Evolutionary conservation across 148 eudicot species (phyloP).

Genomic region (Dysphania ambrosioides): DNA sequence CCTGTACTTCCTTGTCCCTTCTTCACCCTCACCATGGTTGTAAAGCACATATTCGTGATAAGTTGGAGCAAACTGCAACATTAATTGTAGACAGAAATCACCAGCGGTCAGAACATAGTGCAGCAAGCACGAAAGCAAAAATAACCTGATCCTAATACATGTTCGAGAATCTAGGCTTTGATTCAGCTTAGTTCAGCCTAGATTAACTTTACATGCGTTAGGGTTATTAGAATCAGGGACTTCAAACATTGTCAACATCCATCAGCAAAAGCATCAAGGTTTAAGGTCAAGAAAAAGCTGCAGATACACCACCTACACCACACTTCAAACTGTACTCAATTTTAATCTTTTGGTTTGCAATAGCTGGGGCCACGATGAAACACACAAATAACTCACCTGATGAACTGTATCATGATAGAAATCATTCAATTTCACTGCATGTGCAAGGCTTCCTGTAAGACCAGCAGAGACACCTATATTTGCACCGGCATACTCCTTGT

Average conservation of each 20-base stretch:
- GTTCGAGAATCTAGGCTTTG: too few relatives aligned
- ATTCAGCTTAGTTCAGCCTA: too few relatives aligned
- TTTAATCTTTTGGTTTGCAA: neutral
- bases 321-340: neutral
- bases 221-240: neutral
- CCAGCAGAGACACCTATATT: slow-evolving; percentile 73
- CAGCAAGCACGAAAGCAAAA: slow-evolving; percentile 2
- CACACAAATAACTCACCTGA: slow-evolving; percentile 51
- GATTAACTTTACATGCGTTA: too few relatives aligned
- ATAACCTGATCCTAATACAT: neutral
- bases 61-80: slow-evolving; percentile 89
- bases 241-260: neutral
- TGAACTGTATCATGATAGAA: slow-evolving; percentile 97
- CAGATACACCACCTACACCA: neutral
- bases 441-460: slow-evolving; percentile 76
- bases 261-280: neutral
- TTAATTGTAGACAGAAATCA: neutral
- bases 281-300: neutral
- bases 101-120: neutral
- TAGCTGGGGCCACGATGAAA: neutral
- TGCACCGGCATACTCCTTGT: slow-evolving; percentile 97
- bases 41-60: slow-evolving; percentile 96
- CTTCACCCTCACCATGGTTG: slow-evolving; percentile 81
- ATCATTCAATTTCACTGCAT: slow-evolving; percentile 84
- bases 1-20: slow-evolving; percentile 74